Evolutionary conservation across 441 rosid species (phyloP), one percentile per base, ranked within the genome.

Genomic region (Arabidopsis lyrata): DNA sequence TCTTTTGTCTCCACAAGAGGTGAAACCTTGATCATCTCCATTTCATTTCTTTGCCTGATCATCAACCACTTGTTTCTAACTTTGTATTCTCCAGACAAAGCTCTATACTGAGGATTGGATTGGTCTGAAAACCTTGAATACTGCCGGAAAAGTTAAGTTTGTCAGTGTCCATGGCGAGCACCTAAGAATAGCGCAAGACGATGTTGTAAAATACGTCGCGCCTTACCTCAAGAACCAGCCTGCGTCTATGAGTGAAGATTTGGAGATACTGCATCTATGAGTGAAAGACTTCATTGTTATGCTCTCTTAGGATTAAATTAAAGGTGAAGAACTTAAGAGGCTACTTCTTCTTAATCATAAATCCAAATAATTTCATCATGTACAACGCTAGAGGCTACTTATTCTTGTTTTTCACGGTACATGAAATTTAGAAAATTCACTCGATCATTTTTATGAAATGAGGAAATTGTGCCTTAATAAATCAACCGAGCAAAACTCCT

Each of bases 1-100:
- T 47, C 83, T 91, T 76, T 12, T 83, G 57, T 71, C 82, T 63
- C 87, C 82, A 41, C 78, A 90, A 75, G 36, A 87, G 92, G 98
- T 91, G 68, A 32, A 32, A 0, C 58, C 55, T 64, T 14, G 11
- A 14, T 10, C 6, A 35, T 48, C 15, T 31, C 18, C 9, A 15
- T 42, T 22, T 55, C 47, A 1, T 62, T 32, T 31, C 3, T 18
- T 47, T 1, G 1, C 44, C 8, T 63, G 6, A 22, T 47, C 18
- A 52, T 35, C 6, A 20, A 14, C 10, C 13, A 64, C 49, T 45
- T 55, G 45, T 41, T 38, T 38, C 39, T 29, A 29, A 66, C 39
- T 38, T 7, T 5, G 3, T 24, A 18, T 24, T 52, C 4, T 63
- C 35, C 27, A 76, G 79, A 76, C 80, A 65, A 77, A 58, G 34